Base-by-base conservation (phyloP, 2,329 filamentous ascomycete species). In the Neofusicoccum laricinum region DNA sequence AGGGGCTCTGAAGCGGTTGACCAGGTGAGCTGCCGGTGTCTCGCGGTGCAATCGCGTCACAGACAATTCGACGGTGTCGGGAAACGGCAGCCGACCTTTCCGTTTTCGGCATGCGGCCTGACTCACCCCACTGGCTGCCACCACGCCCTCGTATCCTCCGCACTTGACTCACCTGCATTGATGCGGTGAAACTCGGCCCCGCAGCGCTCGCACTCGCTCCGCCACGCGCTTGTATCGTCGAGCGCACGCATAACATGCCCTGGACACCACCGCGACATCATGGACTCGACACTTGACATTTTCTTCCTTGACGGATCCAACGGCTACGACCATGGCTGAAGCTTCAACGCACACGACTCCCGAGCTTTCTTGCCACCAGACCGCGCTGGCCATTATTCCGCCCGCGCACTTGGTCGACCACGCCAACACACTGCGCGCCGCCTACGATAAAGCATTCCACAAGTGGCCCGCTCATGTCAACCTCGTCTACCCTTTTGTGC, bases 391-490 rank as follows among this genome's bases (percentile, higher is more conserved):
- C 68, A 71, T 89, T 17, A 76, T 90, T 6, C 86, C 86, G 2
- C 85, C 86, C 0, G 68, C 69, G 21, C 68, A 77, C 55, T 71
- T 83, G 40, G 85, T 83, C 77, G 66, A 77, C 1, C 69, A 81
- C 3, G 72, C 88, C 59, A 81, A 89, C 68, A 75, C 77, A 14
- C 74, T 91, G 2, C 83, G 88, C 49, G 80, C 78, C n/a, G 76
- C 87, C 12, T 87, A 90, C 74, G 88, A 90, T 73, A 86, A 85
- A 66, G 80, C 83, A 0, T 84, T 83, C 67, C 78, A 78, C 30
- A 85, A 80, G 73, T 90, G 88, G 88, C 87, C 88, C 3, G 85
- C 87, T 12, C 88, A 90, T 68, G 71, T 90, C 69, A 90, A 90
- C 68, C 73, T 90, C 30, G 69, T 89, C 21, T 90, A 90, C 70